Evolutionary conservation across 2,329 filamentous ascomycete species (phyloP).

Genomic region (Mycosphaerelloides madeirae): DNA sequence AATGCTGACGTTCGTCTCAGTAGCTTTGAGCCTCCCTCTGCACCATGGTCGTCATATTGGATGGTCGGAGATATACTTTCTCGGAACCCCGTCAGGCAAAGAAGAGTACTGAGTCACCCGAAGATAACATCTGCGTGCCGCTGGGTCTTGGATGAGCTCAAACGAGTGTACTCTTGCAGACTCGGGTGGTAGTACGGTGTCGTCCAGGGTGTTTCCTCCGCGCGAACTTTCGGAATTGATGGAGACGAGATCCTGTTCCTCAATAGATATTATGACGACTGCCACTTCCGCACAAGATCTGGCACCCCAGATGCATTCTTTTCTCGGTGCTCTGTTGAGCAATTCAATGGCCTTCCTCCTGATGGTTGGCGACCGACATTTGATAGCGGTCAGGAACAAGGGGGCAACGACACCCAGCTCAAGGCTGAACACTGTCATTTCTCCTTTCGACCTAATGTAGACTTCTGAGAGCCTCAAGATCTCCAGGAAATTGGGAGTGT

Average conservation of each 20-base stretch:
- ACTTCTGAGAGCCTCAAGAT: conserved; percentile 15
- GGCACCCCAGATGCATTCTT: conserved; percentile 24
- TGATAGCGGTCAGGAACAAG: conserved; percentile 22
- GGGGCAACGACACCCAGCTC: conserved; percentile 15
- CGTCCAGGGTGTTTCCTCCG: conserved; percentile 5
- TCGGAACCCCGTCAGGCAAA: conserved; percentile 1
- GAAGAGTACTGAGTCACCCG: conserved; percentile 12
- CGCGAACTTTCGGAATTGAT: too few relatives aligned
- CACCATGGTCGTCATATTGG: conserved; percentile 18
- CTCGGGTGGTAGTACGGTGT: conserved; percentile 13
- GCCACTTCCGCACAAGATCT: conserved; percentile 13
- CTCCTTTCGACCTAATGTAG: conserved; percentile 9
- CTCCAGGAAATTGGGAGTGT: conserved; percentile 19
- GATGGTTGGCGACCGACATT: conserved; percentile 22
- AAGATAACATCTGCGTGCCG: conserved; percentile 11
- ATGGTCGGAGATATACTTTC: conserved; percentile 11
- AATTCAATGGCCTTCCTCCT: conserved; percentile 21
- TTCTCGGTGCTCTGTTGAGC: conserved; percentile 16
- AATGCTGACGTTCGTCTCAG: not conserved
- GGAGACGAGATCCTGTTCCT: conserved; percentile 19
- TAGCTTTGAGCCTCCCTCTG: too few relatives aligned
- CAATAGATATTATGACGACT: conserved; percentile 17
- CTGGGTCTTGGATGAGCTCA: conserved; percentile 12
- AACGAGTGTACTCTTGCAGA: conserved; percentile 12
- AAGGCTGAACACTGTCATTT: conserved; percentile 22